These are phyloP conservation scores for Ophidiomyces ophidiicola DNA, from an alignment of 2,329 filamentous ascomycete genomes.

Conservation along the genomic window DNA sequence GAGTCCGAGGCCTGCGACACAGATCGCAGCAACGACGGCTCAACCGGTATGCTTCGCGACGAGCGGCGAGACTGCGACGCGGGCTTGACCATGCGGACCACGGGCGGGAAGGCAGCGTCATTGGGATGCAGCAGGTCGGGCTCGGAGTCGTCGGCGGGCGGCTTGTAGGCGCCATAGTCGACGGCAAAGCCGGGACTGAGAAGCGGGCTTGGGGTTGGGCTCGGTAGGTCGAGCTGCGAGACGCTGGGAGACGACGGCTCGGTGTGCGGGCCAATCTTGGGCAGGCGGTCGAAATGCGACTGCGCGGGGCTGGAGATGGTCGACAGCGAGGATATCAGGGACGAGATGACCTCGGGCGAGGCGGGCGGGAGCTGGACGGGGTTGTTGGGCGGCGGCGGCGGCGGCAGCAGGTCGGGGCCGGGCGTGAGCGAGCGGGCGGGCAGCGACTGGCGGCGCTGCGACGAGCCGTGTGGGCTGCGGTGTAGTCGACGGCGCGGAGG, in stretches of 20 bases:
- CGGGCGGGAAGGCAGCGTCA: conserved; percentile 52
- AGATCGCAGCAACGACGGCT: conserved; percentile 24
- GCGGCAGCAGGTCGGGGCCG: too few species aligned
- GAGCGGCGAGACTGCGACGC: conserved; percentile 60
- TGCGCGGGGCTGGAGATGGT: conserved; percentile 51
- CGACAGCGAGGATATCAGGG: conserved; percentile 50
- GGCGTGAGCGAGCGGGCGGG: conserved; percentile 21
- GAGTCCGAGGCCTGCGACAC: conserved; percentile 29
- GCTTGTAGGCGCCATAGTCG: conserved; percentile 57
- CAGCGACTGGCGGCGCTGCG: conserved; percentile 33
- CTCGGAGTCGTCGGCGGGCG: conserved; percentile 40
- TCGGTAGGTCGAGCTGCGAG: conserved; percentile 20
- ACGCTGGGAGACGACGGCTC: conserved; percentile 25
- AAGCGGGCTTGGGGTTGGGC: conserved; percentile 13
- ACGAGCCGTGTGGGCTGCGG: conserved; percentile 4
- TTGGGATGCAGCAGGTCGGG: conserved; percentile 41
- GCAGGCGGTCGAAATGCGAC: conserved; percentile 54
- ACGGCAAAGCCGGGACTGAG: conserved; percentile 47
- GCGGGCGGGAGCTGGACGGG: conserved; percentile 26
- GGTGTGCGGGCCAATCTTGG: conserved; percentile 33
- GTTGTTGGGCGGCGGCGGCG: conserved; percentile 5
- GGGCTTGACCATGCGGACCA: conserved; percentile 69
- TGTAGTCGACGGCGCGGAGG: conserved; percentile 8
- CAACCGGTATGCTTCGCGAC: conserved; percentile 42
- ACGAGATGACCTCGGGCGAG: conserved; percentile 43